Conservation (phyloP, 2,329 filamentous ascomycete genomes). For the Ophiostoma quercus region DNA sequence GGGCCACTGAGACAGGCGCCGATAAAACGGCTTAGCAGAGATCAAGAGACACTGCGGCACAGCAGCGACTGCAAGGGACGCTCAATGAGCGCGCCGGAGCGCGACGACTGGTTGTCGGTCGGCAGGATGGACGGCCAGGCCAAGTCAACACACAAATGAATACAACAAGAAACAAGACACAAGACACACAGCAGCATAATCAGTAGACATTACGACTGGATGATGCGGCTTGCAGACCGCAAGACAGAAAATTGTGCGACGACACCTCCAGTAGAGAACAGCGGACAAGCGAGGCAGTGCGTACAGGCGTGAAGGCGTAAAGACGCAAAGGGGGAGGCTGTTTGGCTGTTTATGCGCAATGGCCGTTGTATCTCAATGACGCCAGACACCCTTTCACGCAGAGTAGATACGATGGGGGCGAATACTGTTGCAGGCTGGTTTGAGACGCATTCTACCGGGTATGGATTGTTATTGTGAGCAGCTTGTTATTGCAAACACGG, state of each 20-base stretch:
- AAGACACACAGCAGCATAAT: not conserved
- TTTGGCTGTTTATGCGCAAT: not conserved
- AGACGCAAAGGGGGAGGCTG: not conserved
- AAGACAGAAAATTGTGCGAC: not conserved
- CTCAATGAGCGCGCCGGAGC: not conserved
- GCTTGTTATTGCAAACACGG: not conserved
- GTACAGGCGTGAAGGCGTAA: not conserved
- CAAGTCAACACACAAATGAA: not conserved
- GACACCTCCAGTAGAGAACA: not conserved
- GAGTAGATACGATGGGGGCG: not conserved
- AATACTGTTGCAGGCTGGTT: not conserved
- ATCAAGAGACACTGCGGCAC: conserved; percentile 3
- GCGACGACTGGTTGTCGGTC: not conserved
- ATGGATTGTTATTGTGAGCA: not conserved
- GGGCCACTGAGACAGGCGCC: not conserved
- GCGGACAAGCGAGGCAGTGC: not conserved
- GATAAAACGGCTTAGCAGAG: not conserved
- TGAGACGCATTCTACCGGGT: not conserved
- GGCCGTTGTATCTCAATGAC: not conserved
- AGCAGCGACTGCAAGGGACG: not conserved
- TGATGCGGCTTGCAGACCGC: not conserved
- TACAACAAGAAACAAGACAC: not conserved
- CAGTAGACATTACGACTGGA: not conserved
- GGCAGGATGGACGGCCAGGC: not conserved
- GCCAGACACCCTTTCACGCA: not conserved